Base-by-base conservation (phyloP, 495 filamentous ascomycete species). In the Penicillium atrosanguineum region DNA sequence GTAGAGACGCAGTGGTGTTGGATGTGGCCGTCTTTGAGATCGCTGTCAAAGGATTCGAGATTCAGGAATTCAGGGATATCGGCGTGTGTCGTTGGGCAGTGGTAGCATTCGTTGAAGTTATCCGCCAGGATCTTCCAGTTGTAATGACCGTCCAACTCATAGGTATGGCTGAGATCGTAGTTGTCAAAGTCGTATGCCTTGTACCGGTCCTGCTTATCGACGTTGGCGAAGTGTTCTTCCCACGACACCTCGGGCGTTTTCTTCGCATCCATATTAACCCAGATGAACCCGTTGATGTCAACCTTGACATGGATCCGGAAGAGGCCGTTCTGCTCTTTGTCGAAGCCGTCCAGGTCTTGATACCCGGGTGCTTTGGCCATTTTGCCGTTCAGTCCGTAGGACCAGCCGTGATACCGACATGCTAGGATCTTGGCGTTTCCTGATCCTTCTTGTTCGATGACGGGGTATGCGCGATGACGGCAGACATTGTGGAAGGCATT, bases 51-150 rank as follows among this genome's bases (percentile, higher is more conserved):
- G 7, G 69, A 65, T 6, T 69, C 64, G 15, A 79, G 68, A 42
- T 80, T 68, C 39, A 73, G 58, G 18, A 78, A 64, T 14, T 62
- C 68, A n/a, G 71, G 64, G 46, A 80, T 77, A 46, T 74, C 69
- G 6, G 78, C 69, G 44, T 80, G 78, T 1, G 75, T 78, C 12
- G 73, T 79, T 5, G 68, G 67, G 53, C 77, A 82, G 61, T 81
- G 79, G 48, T 82, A 89, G 56, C 87, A 89, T 65, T 91, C 85
- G 18, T 81, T 76, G 51, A 79, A 83, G 55, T 88, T 90, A 69
- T 91, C 84, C 0, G 87, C 63, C 12, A 78, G 56, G 39, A 71
- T 72, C 67, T 82, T 82, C 78, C 78, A 82, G 65, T 82, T 82
- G 50, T 70, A 76, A 12, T 69, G 55, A 0, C 70, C 72, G 6